Conservation (phyloP, 331 rosid species). For the Telfairia occidentalis region DNA sequence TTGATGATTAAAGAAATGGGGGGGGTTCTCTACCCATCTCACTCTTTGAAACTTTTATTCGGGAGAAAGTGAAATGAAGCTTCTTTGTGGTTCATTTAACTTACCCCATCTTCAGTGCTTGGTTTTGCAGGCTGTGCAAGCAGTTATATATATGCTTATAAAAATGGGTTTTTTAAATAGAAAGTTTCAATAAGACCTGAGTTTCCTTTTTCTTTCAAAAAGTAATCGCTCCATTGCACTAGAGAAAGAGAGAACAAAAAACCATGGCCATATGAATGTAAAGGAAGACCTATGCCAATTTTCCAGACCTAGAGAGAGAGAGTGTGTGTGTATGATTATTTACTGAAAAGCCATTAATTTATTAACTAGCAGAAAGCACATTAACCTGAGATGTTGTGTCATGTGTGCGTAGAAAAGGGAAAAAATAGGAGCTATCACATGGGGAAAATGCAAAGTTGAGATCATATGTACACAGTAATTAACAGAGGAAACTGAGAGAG, state of each 20-base stretch:
- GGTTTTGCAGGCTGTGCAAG: neutral
- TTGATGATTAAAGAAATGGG: neutral
- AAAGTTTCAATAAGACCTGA: neutral
- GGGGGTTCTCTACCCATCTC: neutral
- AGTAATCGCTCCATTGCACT: neutral
- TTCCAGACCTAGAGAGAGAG: neutral
- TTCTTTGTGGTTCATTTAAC: slow-evolving; percentile 4
- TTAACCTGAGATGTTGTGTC: neutral
- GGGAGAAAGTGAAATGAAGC: slow-evolving; percentile 5
- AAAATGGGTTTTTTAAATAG: neutral
- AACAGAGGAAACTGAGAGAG: neutral
- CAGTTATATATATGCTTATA: neutral
- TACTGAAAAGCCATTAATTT: neutral
- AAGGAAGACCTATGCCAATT: too few relatives aligned
- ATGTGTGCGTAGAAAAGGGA: neutral
- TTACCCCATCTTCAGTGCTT: neutral
- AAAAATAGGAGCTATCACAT: neutral
- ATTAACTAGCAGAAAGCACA: neutral
- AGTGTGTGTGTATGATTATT: neutral
- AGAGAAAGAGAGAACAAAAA: neutral
- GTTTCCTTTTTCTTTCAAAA: neutral
- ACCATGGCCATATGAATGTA: neutral
- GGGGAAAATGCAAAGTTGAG: slow-evolving; percentile 1
- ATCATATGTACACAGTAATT: neutral
- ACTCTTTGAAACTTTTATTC: neutral